These are phyloP conservation scores for Gossypium aridum DNA, from an alignment of 441 rosid genomes.

Conservation along the genomic window DNA sequence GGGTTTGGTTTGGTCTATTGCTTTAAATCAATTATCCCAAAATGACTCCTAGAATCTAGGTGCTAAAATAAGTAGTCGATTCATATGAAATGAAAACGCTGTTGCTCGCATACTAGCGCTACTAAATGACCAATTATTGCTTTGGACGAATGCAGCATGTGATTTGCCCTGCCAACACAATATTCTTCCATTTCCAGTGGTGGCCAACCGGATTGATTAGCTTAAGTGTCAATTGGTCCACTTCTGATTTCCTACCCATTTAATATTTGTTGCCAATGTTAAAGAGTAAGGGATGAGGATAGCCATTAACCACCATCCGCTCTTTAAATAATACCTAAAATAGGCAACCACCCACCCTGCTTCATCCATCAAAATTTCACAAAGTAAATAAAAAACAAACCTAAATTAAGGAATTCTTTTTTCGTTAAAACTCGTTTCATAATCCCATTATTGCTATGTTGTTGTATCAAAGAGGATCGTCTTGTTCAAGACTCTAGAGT, in stretches of 20 bases:
- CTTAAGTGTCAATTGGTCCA: neutral
- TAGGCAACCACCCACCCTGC: neutral
- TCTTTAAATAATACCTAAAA: neutral
- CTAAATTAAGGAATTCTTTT: neutral
- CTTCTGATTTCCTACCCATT: neutral
- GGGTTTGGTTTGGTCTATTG: neutral
- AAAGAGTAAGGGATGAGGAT: neutral
- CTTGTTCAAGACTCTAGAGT: neutral
- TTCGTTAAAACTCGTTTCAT: neutral
- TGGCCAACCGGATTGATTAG: neutral
- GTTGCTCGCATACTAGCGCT: neutral
- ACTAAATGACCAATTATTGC: neutral
- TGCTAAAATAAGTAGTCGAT: neutral
- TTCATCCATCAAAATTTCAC: neutral
- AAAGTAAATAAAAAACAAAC: neutral
- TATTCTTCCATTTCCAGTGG: neutral
- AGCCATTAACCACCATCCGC: neutral
- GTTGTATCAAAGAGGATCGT: neutral
- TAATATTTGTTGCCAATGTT: neutral
- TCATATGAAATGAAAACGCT: too few relatives aligned
- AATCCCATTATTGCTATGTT: neutral
- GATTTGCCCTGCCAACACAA: neutral
- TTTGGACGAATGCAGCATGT: neutral
- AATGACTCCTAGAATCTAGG: neutral
- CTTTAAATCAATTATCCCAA: neutral